Base-by-base conservation (phyloP, 495 filamentous ascomycete genomes). In the Aspergillus incahuasiensis region DNA sequence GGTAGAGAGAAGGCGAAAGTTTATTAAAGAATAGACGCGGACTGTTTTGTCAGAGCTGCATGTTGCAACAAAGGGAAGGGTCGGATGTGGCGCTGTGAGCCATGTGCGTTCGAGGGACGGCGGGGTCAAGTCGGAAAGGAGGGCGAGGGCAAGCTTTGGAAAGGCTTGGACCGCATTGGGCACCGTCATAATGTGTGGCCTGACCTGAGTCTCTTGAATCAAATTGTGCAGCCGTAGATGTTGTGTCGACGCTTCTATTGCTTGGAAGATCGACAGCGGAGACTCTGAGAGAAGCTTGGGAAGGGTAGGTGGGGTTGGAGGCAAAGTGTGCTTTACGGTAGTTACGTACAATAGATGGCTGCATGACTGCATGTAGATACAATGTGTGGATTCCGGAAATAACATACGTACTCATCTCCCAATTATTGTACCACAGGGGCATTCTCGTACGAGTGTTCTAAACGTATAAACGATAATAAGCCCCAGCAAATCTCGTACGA, bases 31-130 rank as follows among this genome's bases (percentile, higher is more conserved):
- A 78, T 94, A 95, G 58, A 98, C 78, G 48, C 88, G 90, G 43
- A 91, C 89, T 32, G 87, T 86, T 54, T 90, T 91, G 72, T 90
- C 86, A 34, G 86, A 82, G 76, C 89, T 91, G 68, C 88, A 84
- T 54, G 92, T 96, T 46, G 94, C 94, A 59, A 97, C 75, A 54
- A 98, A 76, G 1, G 94, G 94, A 24, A 92, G 85, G 21, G 82
- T 84, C 0, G 92, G 92, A 73, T 98, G 95, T 0, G 91, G 87
- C 35, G 86, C 75, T 40, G 89, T 86, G 39, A 83, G 79, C 94
- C 94, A 98, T 51, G 90, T 83, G 57, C 94, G 89, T 61, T 90
- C 80, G 44, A 73, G 77, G 57, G 83, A 85, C n/a, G 92, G 79
- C 48, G 85, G 82, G 15, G 71, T 76, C 3, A 78, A 61, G 54